Percentiles rank a stretch among this genome's conserved stretches.
Evolutionary conservation across 2,329 filamentous ascomycete genomes (phyloP).

Genomic region (Cytospora piceae): DNA sequence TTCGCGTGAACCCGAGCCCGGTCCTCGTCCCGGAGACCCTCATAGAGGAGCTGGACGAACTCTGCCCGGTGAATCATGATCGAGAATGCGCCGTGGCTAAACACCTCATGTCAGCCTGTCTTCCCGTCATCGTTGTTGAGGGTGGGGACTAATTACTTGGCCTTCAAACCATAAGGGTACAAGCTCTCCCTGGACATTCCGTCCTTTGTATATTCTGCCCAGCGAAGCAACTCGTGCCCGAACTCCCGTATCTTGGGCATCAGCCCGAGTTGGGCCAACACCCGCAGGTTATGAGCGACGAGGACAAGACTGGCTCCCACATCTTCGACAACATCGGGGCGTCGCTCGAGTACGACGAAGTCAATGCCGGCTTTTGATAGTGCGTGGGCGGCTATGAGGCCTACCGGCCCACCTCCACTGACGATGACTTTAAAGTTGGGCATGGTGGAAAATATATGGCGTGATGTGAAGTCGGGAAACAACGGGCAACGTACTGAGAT

Average conservation of each 20-base stretch:
- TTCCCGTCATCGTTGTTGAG: not conserved
- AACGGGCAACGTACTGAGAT: not conserved
- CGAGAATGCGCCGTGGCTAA: constrained; percentile 10
- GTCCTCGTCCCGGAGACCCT: constrained; percentile 12
- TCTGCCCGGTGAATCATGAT: constrained; percentile 24
- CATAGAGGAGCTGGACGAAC: constrained; percentile 15
- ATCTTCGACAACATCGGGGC: constrained; percentile 36
- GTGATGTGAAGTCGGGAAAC: not conserved
- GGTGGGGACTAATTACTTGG: constrained; percentile 1
- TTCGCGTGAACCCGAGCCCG: constrained; percentile 2
- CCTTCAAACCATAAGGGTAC: not conserved
- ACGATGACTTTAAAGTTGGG: constrained; percentile 37
- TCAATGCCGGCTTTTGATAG: constrained; percentile 41
- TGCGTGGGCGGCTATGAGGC: constrained; percentile 38
- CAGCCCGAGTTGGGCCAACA: constrained; percentile 41
- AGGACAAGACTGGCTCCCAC: constrained; percentile 41
- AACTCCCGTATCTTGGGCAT: constrained; percentile 36
- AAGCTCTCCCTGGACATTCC: constrained; percentile 3
- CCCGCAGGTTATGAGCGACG: constrained; percentile 36
- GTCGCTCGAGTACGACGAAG: constrained; percentile 45
- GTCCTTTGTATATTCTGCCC: constrained; percentile 3
- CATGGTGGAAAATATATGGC: not conserved
- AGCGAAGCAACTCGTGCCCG: constrained; percentile 17
- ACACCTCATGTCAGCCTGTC: not conserved
- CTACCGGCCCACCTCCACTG: constrained; percentile 38